These are phyloP conservation scores for Peronospora farinosa DNA, from an alignment of 352 stramenopile species.

Conservation along the genomic window DNA sequence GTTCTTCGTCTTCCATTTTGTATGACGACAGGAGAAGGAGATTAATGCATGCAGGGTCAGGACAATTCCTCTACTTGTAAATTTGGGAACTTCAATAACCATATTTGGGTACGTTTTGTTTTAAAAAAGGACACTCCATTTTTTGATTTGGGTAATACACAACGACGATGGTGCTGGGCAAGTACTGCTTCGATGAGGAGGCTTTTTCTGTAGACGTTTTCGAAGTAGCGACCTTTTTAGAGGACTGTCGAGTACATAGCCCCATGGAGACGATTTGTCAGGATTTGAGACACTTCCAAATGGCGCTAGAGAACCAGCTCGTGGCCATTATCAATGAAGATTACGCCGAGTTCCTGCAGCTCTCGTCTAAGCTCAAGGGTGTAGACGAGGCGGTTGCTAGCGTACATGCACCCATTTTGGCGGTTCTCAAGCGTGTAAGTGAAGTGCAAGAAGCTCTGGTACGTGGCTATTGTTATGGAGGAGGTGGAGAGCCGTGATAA, in stretches of 20 bases:
- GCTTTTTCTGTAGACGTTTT: slow-evolving; percentile 74
- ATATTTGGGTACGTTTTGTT: not conserved
- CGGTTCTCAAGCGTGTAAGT: slow-evolving; percentile 76
- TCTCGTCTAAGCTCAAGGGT: slow-evolving; percentile 82
- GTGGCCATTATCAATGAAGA: slow-evolving; percentile 87
- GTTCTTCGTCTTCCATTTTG: slow-evolving; percentile 23
- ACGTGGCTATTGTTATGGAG: slow-evolving; percentile 3
- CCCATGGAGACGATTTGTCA: slow-evolving; percentile 83
- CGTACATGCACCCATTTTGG: slow-evolving; percentile 59
- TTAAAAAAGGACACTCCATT: not conserved
- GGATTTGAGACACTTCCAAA: slow-evolving; percentile 81
- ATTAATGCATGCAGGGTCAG: not conserved
- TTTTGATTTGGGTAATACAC: not conserved
- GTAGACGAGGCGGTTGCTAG: slow-evolving; percentile 82
- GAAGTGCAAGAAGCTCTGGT: slow-evolving; percentile 61
- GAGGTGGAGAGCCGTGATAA: not conserved
- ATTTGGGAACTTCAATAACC: not conserved
- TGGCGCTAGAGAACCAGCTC: slow-evolving; percentile 82
- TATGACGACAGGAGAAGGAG: not conserved
- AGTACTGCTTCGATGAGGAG: slow-evolving; percentile 82
- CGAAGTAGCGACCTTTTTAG: slow-evolving; percentile 58
- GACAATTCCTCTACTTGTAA: no score
- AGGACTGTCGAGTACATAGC: slow-evolving; percentile 63
- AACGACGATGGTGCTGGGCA: slow-evolving; percentile 31
- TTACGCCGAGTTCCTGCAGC: slow-evolving; percentile 86